Conservation (phyloP, 1,284 basidiomycete genomes). For the Ceratobasidium sp. region DNA sequence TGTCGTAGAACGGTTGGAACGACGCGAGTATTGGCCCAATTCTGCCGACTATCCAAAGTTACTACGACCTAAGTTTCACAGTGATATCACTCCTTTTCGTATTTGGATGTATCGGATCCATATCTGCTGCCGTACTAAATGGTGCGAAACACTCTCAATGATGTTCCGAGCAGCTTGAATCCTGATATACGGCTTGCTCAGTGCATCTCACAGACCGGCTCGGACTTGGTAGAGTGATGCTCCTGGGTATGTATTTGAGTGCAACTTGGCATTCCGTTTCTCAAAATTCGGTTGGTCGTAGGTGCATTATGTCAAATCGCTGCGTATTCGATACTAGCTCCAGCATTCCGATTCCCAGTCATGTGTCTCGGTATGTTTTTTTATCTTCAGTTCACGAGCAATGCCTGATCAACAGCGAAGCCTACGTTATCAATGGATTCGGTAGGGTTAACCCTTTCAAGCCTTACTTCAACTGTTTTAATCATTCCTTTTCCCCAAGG, state of each 20-base stretch:
- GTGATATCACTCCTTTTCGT: conserved; percentile 29
- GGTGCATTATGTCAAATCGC: conserved; percentile 27
- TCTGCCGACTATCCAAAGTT: conserved; percentile 21
- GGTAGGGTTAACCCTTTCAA: neutral
- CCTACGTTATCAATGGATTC: conserved; percentile 44
- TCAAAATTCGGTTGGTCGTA: neutral
- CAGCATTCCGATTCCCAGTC: conserved; percentile 47
- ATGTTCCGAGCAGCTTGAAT: neutral
- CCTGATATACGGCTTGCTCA: neutral
- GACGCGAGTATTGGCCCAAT: conserved; percentile 23
- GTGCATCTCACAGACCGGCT: conserved; percentile 44
- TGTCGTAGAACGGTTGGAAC: conserved; percentile 29
- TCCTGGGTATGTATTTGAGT: conserved; percentile 5
- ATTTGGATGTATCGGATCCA: conserved; percentile 20
- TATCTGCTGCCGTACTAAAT: conserved; percentile 16
- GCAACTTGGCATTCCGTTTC: neutral
- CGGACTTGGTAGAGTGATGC: conserved; percentile 43
- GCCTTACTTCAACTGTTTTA: no score
- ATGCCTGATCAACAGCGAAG: neutral
- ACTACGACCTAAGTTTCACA: conserved; percentile 19
- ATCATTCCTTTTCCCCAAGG: conserved; percentile 6
- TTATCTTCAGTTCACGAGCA: neutral
- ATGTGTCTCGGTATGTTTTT: conserved; percentile 23
- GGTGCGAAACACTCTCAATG: neutral
- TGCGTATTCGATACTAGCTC: conserved; percentile 39